Base-by-base conservation (phyloP, 2,329 filamentous ascomycete species). In the Ceratocystis huliohia region DNA sequence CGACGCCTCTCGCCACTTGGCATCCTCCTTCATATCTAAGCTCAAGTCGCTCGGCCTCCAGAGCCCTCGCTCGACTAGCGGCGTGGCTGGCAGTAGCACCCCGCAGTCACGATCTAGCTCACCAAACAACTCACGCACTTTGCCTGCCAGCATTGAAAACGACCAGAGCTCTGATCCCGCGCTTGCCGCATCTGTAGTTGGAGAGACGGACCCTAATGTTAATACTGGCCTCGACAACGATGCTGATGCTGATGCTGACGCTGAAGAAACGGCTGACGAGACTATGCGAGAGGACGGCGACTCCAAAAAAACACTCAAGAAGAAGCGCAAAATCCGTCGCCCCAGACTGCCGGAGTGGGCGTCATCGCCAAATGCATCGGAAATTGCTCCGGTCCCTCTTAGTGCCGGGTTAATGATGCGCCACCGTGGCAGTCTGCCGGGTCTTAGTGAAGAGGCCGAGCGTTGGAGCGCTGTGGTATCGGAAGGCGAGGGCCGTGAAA, bases 231-330 rank as follows among this genome's bases (percentile, higher is more conserved):
- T 59, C 69, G 85, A 84, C 22, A 41, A 41, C 37, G 37, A 41
- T 41, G 89, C 85, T 73, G 89, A 92, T 74, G 84, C 80, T 15
- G 87, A 88, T 72, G 86, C 88, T 0, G 90, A 94, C 74, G 89
- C 87, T 1, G 92, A 96, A 73, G 90, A 94, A 73, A 96, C 91
- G 57, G 89, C 86, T 0, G 90, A 91, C 64, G 92, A 68, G 50
- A 64, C 64, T 6, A 57, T 62, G 13, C 64, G 62, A 10, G 50
- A 96, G 73, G 81, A 81, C n/a, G 77, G 76, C 15, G 78, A 79
- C 64, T 72, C 75, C 33, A 71, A 75, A 1, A 82, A 81, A 69
- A 79, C 82, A 69, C 78, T 79, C 41, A 88, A 83, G 75, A 86
- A 82, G 74, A 86, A 85, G 74, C 82, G 84, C 69, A 84, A 83